Conservation (phyloP, 2,329 filamentous ascomycete species). For the Apiospora kogelbergensis region DNA sequence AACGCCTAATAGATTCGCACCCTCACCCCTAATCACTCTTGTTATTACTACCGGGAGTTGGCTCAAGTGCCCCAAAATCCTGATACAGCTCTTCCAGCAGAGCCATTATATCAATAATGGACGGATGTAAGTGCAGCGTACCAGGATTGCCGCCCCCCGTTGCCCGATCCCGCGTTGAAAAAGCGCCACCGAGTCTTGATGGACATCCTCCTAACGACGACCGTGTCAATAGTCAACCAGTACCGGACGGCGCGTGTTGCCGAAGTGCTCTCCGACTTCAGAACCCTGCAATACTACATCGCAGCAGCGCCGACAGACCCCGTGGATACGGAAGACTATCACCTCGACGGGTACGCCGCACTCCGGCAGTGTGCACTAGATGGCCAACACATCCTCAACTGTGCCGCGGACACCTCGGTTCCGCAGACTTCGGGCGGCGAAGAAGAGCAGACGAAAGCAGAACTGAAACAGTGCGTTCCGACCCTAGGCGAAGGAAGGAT, state of each 20-base stretch:
- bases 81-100: not conserved
- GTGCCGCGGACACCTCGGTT: constrained; percentile 61
- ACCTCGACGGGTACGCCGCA: constrained; percentile 62
- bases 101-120: constrained; percentile 26
- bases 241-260: constrained; percentile 60
- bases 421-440: constrained; percentile 52
- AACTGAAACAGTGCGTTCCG: constrained; percentile 58
- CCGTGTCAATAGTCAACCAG: constrained; percentile 54
- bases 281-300: constrained; percentile 62
- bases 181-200: not conserved
- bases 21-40: constrained; percentile 10
- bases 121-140: constrained; percentile 31
- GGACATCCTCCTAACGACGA: constrained; percentile 6
- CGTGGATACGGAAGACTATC: constrained; percentile 55
- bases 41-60: not conserved
- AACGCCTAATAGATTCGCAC: not conserved
- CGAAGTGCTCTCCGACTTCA: constrained; percentile 62
- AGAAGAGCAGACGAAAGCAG: constrained; percentile 61
- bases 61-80: not conserved
- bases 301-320: constrained; percentile 57
- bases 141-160: not conserved
- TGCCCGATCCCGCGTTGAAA: not conserved
- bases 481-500: not conserved
- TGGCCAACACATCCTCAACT: constrained; percentile 64
- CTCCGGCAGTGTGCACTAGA: constrained; percentile 63